These are phyloP conservation scores for Microdochium trichocladiopsis DNA, from an alignment of 2,329 filamentous ascomycete species.

Conservation along the genomic window DNA sequence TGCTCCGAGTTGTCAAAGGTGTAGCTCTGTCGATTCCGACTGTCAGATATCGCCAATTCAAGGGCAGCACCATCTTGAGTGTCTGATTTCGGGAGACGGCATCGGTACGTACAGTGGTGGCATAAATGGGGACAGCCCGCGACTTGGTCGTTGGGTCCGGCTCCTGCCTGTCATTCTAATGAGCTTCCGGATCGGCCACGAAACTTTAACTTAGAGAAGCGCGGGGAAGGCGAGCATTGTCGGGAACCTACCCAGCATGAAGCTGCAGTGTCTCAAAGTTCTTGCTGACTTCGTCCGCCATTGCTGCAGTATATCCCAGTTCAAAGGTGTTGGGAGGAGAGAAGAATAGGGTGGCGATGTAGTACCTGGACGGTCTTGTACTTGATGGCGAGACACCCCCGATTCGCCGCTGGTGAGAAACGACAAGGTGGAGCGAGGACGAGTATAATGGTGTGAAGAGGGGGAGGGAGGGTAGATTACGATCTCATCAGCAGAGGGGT, in stretches of 20 bases:
- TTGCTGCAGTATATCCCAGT: slow-evolving; percentile 13
- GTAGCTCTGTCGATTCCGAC: slow-evolving; percentile 54
- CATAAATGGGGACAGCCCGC: slow-evolving; percentile 92
- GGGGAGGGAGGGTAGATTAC: too few relatives aligned
- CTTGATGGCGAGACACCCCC: too few relatives aligned
- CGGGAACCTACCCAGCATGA: slow-evolving; percentile 62
- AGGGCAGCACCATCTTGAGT: too few relatives aligned
- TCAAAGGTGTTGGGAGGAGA: too few relatives aligned
- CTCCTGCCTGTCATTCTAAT: slow-evolving; percentile 51
- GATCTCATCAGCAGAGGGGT: too few relatives aligned
- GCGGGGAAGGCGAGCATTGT: slow-evolving; percentile 1
- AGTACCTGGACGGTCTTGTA: too few relatives aligned
- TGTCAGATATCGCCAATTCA: neutral
- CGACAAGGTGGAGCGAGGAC: too few relatives aligned
- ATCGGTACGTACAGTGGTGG: slow-evolving; percentile 55
- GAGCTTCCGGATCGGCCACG: slow-evolving; percentile 1
- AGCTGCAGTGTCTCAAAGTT: slow-evolving; percentile 83
- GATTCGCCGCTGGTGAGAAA: too few relatives aligned
- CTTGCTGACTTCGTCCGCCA: slow-evolving; percentile 41
- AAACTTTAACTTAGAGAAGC: neutral
- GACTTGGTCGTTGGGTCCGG: slow-evolving; percentile 78
- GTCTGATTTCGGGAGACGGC: too few relatives aligned
- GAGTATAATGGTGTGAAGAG: too few relatives aligned
- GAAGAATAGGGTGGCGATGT: too few relatives aligned
- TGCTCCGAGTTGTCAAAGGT: slow-evolving; percentile 95